Evolutionary conservation across 2,329 filamentous ascomycete genomes (phyloP).

Genomic region (Trichothecium sympodiale): DNA sequence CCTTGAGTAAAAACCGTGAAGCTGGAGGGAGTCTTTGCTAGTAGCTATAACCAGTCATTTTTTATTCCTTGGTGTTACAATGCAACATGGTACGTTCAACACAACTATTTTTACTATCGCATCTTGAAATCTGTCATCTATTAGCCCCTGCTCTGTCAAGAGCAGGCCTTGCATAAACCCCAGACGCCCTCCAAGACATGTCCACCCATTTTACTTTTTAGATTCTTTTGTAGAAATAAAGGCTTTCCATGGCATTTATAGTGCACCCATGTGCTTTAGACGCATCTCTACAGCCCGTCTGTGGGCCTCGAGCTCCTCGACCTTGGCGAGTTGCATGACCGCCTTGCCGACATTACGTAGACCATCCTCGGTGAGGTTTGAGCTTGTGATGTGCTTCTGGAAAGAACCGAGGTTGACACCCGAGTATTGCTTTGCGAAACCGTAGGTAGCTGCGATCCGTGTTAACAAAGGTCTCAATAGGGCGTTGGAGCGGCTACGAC

Average conservation of each 20-base stretch:
- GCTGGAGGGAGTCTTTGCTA: no score
- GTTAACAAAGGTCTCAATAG: conserved; percentile 11
- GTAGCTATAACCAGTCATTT: no score
- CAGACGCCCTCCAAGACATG: no score
- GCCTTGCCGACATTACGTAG: conserved; percentile 75
- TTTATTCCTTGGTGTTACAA: no score
- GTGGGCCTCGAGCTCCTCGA: conserved; percentile 92
- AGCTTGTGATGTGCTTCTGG: conserved; percentile 95
- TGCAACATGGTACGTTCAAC: no score
- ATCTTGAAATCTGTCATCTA: no score
- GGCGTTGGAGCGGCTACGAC: conserved; percentile 24
- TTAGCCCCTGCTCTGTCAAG: no score
- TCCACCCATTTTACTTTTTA: conserved; percentile 1
- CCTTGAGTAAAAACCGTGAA: no score
- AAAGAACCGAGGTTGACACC: conserved; percentile 94
- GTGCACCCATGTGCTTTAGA: conserved; percentile 39
- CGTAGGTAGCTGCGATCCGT: conserved; percentile 66
- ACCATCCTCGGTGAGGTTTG: conserved; percentile 77
- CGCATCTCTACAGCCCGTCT: conserved; percentile 79
- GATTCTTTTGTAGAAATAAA: no score
- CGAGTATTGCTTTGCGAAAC: conserved; percentile 96
- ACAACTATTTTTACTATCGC: no score
- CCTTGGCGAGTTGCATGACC: conserved; percentile 89
- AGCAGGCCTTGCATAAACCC: no score
- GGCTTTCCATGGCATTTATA: no score